These are phyloP conservation scores for Cytospora piceae DNA, from an alignment of 2,329 filamentous ascomycete species.

Conservation along the genomic window DNA sequence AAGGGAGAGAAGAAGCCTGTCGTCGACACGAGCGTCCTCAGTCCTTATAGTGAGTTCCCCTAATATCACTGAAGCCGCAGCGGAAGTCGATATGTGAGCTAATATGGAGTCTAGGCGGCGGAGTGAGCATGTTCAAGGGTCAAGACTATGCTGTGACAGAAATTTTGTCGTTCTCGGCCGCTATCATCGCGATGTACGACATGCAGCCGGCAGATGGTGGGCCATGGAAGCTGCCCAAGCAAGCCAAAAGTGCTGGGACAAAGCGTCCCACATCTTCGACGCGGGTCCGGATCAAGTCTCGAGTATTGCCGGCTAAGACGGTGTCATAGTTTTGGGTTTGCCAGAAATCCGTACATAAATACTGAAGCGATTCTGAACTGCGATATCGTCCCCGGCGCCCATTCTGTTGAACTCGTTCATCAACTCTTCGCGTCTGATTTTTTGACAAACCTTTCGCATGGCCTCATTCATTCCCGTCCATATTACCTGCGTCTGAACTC, in stretches of 20 bases:
- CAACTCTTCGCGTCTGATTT: too few species aligned
- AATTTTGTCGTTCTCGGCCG: constrained; percentile 41
- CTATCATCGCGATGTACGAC: constrained; percentile 44
- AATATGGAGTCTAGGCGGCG: constrained; percentile 36
- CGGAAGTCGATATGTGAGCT: neutral
- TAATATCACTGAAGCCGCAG: neutral
- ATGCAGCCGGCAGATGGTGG: constrained; percentile 35
- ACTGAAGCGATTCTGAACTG: neutral
- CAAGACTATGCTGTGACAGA: constrained; percentile 40
- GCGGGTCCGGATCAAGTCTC: constrained; percentile 26
- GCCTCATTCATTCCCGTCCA: too few species aligned
- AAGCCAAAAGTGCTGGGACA: constrained; percentile 15
- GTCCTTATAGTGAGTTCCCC: constrained; percentile 40
- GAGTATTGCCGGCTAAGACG: neutral
- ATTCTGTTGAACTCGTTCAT: too few species aligned
- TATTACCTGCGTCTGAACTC: too few species aligned
- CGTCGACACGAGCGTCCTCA: constrained; percentile 37
- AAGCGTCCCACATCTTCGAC: constrained; percentile 18
- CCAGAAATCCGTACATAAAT: neutral
- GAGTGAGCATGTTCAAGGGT: constrained; percentile 41
- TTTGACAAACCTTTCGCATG: too few species aligned
- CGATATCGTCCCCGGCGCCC: too few species aligned
- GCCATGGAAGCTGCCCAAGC: constrained; percentile 28
- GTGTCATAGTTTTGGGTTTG: neutral
- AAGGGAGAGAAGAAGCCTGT: constrained; percentile 34